Conservation (phyloP, 176 grass and related monocot species). For the Chloris gayana region DNA sequence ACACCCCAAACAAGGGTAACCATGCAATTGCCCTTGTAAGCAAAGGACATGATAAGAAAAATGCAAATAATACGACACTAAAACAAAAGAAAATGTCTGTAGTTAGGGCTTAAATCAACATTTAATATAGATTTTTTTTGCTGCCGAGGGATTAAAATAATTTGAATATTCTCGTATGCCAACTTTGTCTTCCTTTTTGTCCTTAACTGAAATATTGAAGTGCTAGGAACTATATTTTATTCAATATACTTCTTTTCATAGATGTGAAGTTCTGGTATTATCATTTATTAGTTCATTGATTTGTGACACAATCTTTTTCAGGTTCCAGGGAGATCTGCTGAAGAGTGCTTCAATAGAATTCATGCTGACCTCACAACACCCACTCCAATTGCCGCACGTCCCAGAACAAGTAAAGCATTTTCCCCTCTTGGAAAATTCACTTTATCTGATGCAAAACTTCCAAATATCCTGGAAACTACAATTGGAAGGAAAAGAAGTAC, state of each 20-base stretch:
- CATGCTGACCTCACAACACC: constrained; percentile 70
- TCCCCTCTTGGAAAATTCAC: constrained; percentile 66
- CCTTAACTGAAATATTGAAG: constrained; percentile 7
- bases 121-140: background rate
- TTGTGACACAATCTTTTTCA: constrained; percentile 40
- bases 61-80: background rate
- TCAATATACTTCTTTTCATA: constrained; percentile 7
- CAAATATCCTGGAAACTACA: constrained; percentile 41
- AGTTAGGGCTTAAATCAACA: background rate
- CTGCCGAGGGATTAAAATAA: too few species aligned
- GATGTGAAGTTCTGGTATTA: constrained; percentile 1
- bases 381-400: constrained; percentile 58
- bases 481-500: constrained; percentile 37
- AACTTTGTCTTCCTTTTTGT: too few species aligned
- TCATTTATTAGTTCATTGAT: constrained; percentile 19
- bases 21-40: background rate
- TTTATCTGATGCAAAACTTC: constrained; percentile 55
- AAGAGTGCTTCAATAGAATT: constrained; percentile 85
- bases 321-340: constrained; percentile 77
- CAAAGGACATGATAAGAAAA: background rate
- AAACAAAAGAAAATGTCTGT: background rate
- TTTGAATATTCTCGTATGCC: too few species aligned
- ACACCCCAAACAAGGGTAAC: too few species aligned
- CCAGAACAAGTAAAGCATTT: constrained; percentile 55
- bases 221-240: constrained; percentile 29